Evolutionary conservation across 495 filamentous ascomycete genomes (phyloP).

Genomic region (Penicillium manginii): DNA sequence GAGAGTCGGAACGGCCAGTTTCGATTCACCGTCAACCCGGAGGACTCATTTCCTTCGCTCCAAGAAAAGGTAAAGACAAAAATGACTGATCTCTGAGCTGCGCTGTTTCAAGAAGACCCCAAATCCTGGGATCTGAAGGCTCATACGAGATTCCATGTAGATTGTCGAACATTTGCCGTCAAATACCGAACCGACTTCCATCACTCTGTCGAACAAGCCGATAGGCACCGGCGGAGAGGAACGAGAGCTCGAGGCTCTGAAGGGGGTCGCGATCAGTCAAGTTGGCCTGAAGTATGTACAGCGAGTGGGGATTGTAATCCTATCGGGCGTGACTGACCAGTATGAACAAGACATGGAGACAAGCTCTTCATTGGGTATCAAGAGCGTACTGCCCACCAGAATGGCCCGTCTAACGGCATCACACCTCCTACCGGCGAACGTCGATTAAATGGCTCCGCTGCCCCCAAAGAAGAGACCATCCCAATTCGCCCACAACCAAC

Average conservation of each 20-base stretch:
- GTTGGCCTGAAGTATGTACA: slow-evolving; percentile 69
- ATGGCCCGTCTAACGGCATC: slow-evolving; percentile 49
- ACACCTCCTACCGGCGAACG: slow-evolving; percentile 47
- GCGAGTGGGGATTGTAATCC: too few relatives aligned
- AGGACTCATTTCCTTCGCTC: slow-evolving; percentile 50
- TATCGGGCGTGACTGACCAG: background rate
- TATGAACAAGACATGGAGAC: slow-evolving; percentile 74
- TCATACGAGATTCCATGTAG: slow-evolving; percentile 29
- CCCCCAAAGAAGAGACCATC: slow-evolving; percentile 68
- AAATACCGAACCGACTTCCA: slow-evolving; percentile 71
- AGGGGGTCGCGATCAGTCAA: slow-evolving; percentile 66
- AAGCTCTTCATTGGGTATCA: slow-evolving; percentile 84
- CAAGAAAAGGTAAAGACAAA: slow-evolving; percentile 41
- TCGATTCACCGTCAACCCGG: slow-evolving; percentile 51
- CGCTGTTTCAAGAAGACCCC: background rate
- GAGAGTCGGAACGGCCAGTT: slow-evolving; percentile 62
- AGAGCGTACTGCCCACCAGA: slow-evolving; percentile 52
- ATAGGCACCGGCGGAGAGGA: slow-evolving; percentile 74
- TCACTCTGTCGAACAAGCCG: slow-evolving; percentile 80
- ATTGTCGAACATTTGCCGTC: slow-evolving; percentile 66
- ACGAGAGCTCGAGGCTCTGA: slow-evolving; percentile 67
- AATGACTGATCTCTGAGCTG: too few relatives aligned
- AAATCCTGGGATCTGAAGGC: too few relatives aligned
- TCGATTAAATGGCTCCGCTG: slow-evolving; percentile 76
- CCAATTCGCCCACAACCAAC: slow-evolving; percentile 61